Base-by-base conservation (phyloP, 2,329 filamentous ascomycete species). In the Hymenoscyphus fraxineus region DNA sequence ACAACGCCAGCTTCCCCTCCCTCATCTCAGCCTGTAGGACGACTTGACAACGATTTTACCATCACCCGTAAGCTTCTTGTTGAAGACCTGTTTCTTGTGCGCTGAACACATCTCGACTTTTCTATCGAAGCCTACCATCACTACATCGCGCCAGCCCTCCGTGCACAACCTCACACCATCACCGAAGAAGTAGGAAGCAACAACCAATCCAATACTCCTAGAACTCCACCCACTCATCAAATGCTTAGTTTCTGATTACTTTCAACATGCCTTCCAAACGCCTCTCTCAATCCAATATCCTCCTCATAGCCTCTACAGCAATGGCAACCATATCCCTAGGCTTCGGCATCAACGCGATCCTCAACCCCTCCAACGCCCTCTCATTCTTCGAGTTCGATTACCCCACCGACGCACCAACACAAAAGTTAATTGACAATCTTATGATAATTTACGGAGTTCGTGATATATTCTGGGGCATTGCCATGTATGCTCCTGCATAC, bases 391-490 rank as follows among this genome's bases (percentile, higher is more conserved):
- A 76, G 51, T 76, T 78, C 59, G 65, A 73, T 0, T 69, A 71
- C 0, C 59, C 56, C 12, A 39, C 60, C 31, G 66, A 73, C 3
- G 66, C 72, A 3, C 58, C 73, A 2, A 78, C 80, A 19, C 72
- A 73, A 58, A 71, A 75, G 9, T 65, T 82, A n/a, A 74, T 82
- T 63, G 73, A 82, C 64, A 76, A 73, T 60, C 66, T 84, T 9
- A 77, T 82, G 73, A 69, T 76, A 3, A 71, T 83, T 41, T 84
- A 82, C 69, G 81, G 81, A 1, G 77, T 75, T 3, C 76, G 82
- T 12, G 80, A 85, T 65, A 71, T 83, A 16, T 84, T 82, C 73
- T 80, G 83, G 74, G 81, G 79, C 0, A 35, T 76, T 1, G 74
- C 78, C 1, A 75, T 80, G 22, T 75, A 74, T 51, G 72, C 76